A percentile compares a stretch with the other conserved stretches of the same genome.
These are phyloP conservation scores for Thalassiosira hispida DNA, from an alignment of 352 stramenopile genomes.

Conservation along the genomic window DNA sequence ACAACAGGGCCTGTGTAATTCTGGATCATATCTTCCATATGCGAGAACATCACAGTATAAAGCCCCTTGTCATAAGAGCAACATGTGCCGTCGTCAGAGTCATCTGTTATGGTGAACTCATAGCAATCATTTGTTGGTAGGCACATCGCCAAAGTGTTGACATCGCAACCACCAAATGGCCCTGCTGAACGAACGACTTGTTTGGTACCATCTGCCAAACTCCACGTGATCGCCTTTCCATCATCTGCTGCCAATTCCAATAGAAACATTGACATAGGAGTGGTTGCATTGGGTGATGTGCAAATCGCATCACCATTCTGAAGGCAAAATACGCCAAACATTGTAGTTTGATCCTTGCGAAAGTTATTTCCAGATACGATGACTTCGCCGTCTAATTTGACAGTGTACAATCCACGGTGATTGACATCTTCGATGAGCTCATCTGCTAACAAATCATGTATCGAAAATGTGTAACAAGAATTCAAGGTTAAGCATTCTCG, in stretches of 20 bases:
- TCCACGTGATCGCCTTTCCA: constrained; percentile 31
- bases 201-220: constrained; percentile 28
- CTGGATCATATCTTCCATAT: constrained; percentile 34
- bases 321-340: constrained; percentile 40
- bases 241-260: constrained; percentile 38
- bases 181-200: constrained; percentile 31
- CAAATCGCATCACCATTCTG: constrained; percentile 25
- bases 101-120: constrained; percentile 32
- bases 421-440: neutral
- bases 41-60: constrained; percentile 45
- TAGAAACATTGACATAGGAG: constrained; percentile 41
- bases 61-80: constrained; percentile 9
- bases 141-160: constrained; percentile 45
- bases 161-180: constrained; percentile 40
- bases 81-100: constrained; percentile 4
- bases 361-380: constrained; percentile 30
- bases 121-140: constrained; percentile 40
- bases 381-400: constrained; percentile 36
- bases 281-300: neutral
- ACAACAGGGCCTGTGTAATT: constrained; percentile 34
- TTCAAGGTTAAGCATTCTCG: constrained; percentile 28
- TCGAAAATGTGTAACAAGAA: constrained; percentile 43
- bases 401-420: constrained; percentile 26
- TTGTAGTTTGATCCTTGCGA: constrained; percentile 18
- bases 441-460: constrained; percentile 26